Base-by-base conservation (phyloP, 1,139 yeast genomes). In the Suhomyces kunorum region DNA sequence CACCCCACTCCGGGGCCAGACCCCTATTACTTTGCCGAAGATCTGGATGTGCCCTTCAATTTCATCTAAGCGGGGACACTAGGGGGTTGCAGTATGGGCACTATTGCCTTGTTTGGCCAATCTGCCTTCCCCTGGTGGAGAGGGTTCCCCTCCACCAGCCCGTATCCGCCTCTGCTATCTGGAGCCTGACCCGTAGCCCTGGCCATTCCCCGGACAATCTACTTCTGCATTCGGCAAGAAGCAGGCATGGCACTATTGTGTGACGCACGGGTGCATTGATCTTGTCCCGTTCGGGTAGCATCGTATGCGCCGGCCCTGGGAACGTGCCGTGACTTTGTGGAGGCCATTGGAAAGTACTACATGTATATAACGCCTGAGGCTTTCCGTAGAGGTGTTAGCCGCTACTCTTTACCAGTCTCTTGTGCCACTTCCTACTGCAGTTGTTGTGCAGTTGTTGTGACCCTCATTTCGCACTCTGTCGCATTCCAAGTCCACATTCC, bases 21-120 rank as follows among this genome's bases (percentile, higher is more conserved):
- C 34, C 34, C 34, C 34, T 32, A 23, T 32, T 32, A n/a, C 28
- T 8, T 32, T 32, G 18, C 13, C 34, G 34, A 32, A n/a, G 19
- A 31, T 31, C 28, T 25, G 8, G 12, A 8, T 15, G 15, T 6
- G 15, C 14, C 5, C 11, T 8, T 8, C 28, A 25, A 14, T 14
- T 14, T 12, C 28, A 14, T 8, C 28, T 25, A 12, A 8, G 16
- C 14, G 28, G 28, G 15, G 28, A 12, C 28, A 12, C 28, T 15
- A n/a, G 24, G 24, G 24, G 8, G n/a, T 20, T 20, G n/a, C 24
- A 9, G 24, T n/a, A 11, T 7, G 5, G 8, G 24, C 6, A 3
- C n/a, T n/a, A 11, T 20, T 20, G 24, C 11, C 24, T 6, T 5
- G 24, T n/a, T 9, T 20, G 24, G 11, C 24, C 11, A 20, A 11